Conservation (phyloP, 2,329 filamentous ascomycete genomes). For the Colletotrichum godetiae region DNA sequence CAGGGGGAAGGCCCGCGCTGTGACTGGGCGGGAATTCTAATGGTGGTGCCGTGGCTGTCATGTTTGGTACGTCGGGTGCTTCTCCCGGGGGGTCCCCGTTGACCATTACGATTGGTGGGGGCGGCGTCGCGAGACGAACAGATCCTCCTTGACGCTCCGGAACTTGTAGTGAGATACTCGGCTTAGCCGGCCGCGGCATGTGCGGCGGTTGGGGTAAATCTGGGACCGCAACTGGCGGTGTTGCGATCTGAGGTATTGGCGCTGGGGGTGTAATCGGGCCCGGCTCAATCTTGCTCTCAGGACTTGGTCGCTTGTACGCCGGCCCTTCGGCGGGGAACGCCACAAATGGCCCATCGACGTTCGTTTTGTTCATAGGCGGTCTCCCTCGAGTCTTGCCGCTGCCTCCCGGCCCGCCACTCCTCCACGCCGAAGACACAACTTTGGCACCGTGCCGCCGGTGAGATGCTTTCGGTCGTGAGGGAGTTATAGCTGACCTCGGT, state of each 20-base stretch:
- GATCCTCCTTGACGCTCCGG: constrained; percentile 67
- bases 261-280: constrained; percentile 36
- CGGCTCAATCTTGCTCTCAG: constrained; percentile 47
- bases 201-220: constrained; percentile 9
- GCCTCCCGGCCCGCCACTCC: constrained; percentile 69
- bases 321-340: constrained; percentile 73
- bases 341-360: constrained; percentile 74
- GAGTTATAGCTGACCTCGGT: constrained; percentile 80
- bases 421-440: constrained; percentile 92
- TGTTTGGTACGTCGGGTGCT: constrained; percentile 22
- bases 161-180: constrained; percentile 54
- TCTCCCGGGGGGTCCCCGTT: constrained; percentile 52
- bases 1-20: background rate
- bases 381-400: constrained; percentile 79
- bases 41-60: background rate
- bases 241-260: constrained; percentile 13
- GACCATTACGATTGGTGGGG: constrained; percentile 62
- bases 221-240: background rate
- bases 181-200: constrained; percentile 44
- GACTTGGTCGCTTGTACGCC: constrained; percentile 52
- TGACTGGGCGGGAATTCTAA: background rate
- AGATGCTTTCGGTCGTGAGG: constrained; percentile 64
- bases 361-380: constrained; percentile 75
- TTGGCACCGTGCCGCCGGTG: constrained; percentile 80
- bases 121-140: constrained; percentile 71